A percentile compares a stretch with the other conserved stretches of the same genome.
phyloP scores from a whole-genome alignment of 2,329 filamentous ascomycete species.

The Aspergillus aculeatinus region DNA sequence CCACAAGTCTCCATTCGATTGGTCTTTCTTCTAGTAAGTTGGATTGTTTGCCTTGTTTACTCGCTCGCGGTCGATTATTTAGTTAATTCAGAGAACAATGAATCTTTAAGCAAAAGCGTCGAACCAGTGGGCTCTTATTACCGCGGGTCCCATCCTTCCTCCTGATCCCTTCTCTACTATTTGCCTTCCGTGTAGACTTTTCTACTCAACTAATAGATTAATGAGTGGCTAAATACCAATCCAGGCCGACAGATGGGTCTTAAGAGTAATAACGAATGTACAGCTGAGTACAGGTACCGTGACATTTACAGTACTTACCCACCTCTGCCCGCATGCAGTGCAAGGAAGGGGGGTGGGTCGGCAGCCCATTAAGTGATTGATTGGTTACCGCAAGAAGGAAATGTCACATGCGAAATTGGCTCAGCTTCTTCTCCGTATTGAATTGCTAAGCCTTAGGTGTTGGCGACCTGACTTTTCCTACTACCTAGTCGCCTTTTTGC shows the following conservation, averaged over 20 bases:
- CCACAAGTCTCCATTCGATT: conserved; percentile 18
- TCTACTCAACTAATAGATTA: too few species aligned
- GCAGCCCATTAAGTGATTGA: neutral
- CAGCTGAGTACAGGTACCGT: too few species aligned
- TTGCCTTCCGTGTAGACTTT: too few species aligned
- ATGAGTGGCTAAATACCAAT: too few species aligned
- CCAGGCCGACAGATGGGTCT: too few species aligned
- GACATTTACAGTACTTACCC: too few species aligned
- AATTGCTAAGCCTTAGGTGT: neutral
- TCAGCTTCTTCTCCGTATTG: neutral
- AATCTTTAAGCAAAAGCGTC: conserved; percentile 16
- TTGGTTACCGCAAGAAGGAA: neutral
- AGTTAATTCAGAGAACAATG: conserved; percentile 35
- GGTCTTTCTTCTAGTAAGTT: conserved; percentile 31
- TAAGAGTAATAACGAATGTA: too few species aligned
- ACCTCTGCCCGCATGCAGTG: too few species aligned
- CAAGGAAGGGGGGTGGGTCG: too few species aligned
- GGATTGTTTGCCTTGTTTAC: conserved; percentile 32
- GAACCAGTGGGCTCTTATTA: neutral
- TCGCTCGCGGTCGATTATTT: conserved; percentile 29
- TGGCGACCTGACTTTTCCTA: too few species aligned
- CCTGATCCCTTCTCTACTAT: too few species aligned
- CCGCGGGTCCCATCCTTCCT: neutral
- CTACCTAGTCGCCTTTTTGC: too few species aligned
- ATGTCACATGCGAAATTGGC: neutral